Percentiles rank a stretch among this genome's conserved stretches.
Conservation (phyloP, 345 rosid species). For the Ceriops tagal region DNA sequence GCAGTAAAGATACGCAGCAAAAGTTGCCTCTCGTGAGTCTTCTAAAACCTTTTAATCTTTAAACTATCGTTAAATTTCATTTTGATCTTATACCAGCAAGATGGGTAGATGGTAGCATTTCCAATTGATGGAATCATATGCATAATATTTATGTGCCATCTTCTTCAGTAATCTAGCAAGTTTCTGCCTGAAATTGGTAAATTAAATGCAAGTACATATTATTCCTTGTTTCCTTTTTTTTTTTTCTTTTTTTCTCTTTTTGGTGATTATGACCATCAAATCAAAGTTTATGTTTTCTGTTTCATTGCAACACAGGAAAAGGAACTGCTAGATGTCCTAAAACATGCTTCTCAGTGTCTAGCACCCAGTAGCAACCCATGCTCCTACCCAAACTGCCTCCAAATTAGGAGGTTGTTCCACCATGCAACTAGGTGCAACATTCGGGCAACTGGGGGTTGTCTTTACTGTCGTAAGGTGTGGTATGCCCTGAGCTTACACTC, state of each 20-base stretch:
- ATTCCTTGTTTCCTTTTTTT: neutral
- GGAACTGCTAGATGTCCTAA: constrained; percentile 29
- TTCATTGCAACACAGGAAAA: constrained; percentile 21
- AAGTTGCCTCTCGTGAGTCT: constrained; percentile 6
- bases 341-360: constrained; percentile 38
- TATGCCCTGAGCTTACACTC: constrained; percentile 30
- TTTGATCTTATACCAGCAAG: neutral
- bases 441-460: constrained; percentile 27
- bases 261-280: neutral
- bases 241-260: too few species aligned
- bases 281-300: neutral
- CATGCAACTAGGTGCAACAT: constrained; percentile 35
- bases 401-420: constrained; percentile 28
- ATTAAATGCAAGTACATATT: neutral
- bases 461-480: constrained; percentile 26
- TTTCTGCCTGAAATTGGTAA: neutral
- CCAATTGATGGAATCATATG: neutral
- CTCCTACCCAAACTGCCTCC: constrained; percentile 34
- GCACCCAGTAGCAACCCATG: constrained; percentile 21
- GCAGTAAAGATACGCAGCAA: neutral
- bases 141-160: neutral
- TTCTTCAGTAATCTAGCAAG: neutral
- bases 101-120: neutral
- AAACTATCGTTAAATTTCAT: neutral
- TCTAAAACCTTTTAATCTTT: neutral